Percentiles rank a stretch among this genome's conserved stretches.
phyloP scores from a whole-genome alignment of 75 land plant genomes.

The Pinus albicaulis region DNA sequence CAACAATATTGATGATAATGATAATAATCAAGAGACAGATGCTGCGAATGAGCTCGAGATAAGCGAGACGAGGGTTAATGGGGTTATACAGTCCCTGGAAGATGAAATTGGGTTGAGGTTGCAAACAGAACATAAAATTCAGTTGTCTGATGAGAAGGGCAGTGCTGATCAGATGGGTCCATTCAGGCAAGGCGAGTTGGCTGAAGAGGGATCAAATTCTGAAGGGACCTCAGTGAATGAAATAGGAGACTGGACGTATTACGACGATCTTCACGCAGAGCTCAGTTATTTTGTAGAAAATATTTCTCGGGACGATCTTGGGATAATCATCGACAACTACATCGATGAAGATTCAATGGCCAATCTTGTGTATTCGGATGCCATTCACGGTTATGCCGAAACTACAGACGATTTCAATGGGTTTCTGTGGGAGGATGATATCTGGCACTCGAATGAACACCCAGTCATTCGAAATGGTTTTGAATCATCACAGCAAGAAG shows the following conservation, averaged over 20 bases:
- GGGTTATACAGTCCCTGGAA: conserved; percentile 1
- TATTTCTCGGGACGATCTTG: neutral
- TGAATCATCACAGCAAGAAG: neutral
- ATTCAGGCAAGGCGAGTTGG: neutral
- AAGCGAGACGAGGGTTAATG: neutral
- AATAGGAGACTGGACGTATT: neutral
- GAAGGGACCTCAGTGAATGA: neutral
- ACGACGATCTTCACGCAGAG: neutral
- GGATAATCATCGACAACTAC: neutral
- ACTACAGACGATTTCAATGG: neutral
- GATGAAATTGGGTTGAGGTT: neutral
- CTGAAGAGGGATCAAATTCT: neutral
- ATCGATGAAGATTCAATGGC: neutral
- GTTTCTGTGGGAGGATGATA: conserved; percentile 4
- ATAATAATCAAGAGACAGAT: too few relatives aligned
- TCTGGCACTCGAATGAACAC: conserved; percentile 1
- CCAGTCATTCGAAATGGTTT: neutral
- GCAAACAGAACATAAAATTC: too few relatives aligned
- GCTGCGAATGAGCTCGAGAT: neutral
- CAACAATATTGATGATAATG: neutral
- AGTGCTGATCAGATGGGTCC: neutral
- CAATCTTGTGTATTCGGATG: neutral
- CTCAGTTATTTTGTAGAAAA: neutral
- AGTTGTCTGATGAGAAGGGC: neutral
- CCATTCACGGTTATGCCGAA: neutral